A percentile compares a stretch with the other conserved stretches of the same genome.
These are phyloP conservation scores for Rhodotorula sp. DNA, from an alignment of 1,284 basidiomycete species.

Conservation along the genomic window DNA sequence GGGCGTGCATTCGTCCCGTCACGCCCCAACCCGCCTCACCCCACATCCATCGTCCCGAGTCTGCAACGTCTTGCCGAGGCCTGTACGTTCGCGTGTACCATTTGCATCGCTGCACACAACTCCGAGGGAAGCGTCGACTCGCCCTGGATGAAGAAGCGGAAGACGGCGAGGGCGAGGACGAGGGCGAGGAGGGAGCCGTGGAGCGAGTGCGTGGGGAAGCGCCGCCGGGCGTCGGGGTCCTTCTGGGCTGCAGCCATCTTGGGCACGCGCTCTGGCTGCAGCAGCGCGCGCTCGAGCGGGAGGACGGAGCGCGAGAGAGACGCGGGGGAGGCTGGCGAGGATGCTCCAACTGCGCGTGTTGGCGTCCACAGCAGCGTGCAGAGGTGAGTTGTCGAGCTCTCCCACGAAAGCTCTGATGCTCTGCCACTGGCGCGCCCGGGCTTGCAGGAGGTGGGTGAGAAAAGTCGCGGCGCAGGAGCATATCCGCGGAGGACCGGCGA, in stretches of 20 bases:
- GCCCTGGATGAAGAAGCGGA: slow-evolving; percentile 37
- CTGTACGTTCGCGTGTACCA: too few species aligned
- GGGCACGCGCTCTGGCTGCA: neutral
- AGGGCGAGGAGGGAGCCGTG: slow-evolving; percentile 29
- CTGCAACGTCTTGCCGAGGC: neutral
- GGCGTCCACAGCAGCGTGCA: too few species aligned
- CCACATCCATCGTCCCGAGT: neutral
- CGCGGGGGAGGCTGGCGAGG: too few species aligned
- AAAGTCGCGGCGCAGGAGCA: too few species aligned
- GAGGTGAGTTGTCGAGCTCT: too few species aligned
- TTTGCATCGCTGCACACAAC: too few species aligned
- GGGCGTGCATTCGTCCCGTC: neutral
- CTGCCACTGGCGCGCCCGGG: too few species aligned
- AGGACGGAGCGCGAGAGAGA: neutral
- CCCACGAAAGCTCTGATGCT: too few species aligned
- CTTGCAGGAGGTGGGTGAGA: too few species aligned
- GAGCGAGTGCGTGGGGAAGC: slow-evolving; percentile 26
- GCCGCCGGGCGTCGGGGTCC: slow-evolving; percentile 5
- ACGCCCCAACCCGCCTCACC: neutral
- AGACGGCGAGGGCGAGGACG: slow-evolving; percentile 32
- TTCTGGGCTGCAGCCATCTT: neutral
- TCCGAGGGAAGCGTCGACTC: neutral
- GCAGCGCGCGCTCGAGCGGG: neutral
- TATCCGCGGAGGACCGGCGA: too few species aligned
- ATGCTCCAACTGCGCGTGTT: too few species aligned